These are phyloP conservation scores for Chrysosporium queenslandicum DNA, from an alignment of 2,329 filamentous ascomycete genomes.

Conservation along the genomic window DNA sequence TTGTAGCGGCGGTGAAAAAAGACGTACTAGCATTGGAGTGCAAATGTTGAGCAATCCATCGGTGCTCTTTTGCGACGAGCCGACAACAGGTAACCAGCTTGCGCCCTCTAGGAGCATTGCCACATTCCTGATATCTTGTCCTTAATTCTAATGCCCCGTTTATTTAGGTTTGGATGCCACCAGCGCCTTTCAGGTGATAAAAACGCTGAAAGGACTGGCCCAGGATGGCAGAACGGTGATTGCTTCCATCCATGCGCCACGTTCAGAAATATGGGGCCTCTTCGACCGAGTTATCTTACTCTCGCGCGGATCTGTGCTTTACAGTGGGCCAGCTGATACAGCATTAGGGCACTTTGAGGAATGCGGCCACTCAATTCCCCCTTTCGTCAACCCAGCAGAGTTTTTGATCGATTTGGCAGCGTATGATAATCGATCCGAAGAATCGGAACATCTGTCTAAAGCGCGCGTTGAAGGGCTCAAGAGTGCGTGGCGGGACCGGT, in stretches of 20 bases:
- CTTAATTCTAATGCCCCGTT: background rate
- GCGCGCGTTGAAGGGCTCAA: constrained; percentile 54
- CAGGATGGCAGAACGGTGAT: constrained; percentile 60
- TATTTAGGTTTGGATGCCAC: constrained; percentile 54
- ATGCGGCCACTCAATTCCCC: constrained; percentile 52
- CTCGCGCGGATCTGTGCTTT: constrained; percentile 57
- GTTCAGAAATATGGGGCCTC: constrained; percentile 68
- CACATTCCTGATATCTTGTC: background rate
- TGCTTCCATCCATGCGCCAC: constrained; percentile 65
- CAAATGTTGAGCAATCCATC: constrained; percentile 71
- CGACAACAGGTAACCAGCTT: constrained; percentile 52
- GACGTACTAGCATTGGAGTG: constrained; percentile 65
- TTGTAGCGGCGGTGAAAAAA: constrained; percentile 70
- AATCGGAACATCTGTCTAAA: constrained; percentile 52
- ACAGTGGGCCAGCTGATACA: constrained; percentile 50
- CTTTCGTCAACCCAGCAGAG: constrained; percentile 69
- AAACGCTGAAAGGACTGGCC: constrained; percentile 58
- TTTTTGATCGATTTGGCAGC: constrained; percentile 65
- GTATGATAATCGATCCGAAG: constrained; percentile 59
- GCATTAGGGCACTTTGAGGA: constrained; percentile 56
- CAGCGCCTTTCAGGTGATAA: constrained; percentile 62
- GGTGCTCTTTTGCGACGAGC: constrained; percentile 67
- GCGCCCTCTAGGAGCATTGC: background rate
- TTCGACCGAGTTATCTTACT: constrained; percentile 64
- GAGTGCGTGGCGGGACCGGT: constrained; percentile 44